Evolutionary conservation across 1,284 basidiomycete genomes (phyloP).

Genomic region (Cryptococcus floricola): DNA sequence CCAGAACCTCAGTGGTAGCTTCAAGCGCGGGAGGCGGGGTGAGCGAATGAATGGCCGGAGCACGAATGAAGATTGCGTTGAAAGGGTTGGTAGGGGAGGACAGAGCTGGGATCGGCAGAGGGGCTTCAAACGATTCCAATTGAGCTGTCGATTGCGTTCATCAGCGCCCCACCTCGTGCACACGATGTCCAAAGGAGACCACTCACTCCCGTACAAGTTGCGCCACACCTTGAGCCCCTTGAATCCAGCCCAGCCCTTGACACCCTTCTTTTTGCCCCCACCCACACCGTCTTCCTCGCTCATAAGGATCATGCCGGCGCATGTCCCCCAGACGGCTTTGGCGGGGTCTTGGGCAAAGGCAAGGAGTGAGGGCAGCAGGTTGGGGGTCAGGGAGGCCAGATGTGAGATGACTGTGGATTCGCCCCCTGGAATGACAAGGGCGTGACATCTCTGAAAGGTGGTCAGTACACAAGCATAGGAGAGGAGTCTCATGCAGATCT

Average conservation of each 20-base stretch:
- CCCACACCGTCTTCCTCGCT: constrained; percentile 60
- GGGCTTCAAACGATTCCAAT: constrained; percentile 82
- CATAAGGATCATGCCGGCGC: constrained; percentile 92
- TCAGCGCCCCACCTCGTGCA: background rate
- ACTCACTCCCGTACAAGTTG: constrained; percentile 79
- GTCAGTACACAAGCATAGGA: background rate
- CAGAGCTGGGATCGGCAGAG: constrained; percentile 64
- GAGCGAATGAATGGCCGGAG: constrained; percentile 56
- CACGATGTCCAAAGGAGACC: constrained; percentile 19
- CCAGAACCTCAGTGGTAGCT: constrained; percentile 57
- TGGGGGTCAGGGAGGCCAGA: constrained; percentile 71
- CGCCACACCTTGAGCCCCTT: constrained; percentile 69
- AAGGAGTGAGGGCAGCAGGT: constrained; percentile 73
- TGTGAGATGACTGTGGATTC: constrained; percentile 89
- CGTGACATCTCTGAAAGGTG: constrained; percentile 59
- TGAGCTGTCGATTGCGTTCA: constrained; percentile 25
- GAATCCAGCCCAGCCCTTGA: constrained; percentile 75
- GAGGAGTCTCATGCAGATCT: background rate
- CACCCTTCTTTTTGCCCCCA: constrained; percentile 63
- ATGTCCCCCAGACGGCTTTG: constrained; percentile 91
- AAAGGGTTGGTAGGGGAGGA: constrained; percentile 63
- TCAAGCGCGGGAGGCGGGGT: background rate
- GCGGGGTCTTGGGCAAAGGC: constrained; percentile 58
- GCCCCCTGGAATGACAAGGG: constrained; percentile 84
- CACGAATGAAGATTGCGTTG: constrained; percentile 89